Evolutionary conservation across 176 grass and related monocot species (phyloP).

Genomic region (Aegilops longissima): DNA sequence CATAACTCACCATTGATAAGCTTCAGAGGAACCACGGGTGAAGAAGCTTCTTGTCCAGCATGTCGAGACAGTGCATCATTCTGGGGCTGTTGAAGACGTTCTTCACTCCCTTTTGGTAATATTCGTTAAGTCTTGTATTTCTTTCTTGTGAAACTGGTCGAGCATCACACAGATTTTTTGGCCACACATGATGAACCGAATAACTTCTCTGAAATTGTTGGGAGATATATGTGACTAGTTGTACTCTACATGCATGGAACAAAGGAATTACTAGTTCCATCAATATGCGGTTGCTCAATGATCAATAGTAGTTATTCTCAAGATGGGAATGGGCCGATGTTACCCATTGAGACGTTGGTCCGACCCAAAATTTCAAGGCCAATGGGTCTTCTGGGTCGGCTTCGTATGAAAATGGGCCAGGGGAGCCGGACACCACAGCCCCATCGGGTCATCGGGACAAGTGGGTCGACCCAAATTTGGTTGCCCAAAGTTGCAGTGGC

Average conservation of each 20-base stretch:
- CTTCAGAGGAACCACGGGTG: slow-evolving; percentile 45
- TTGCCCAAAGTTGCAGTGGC: no score
- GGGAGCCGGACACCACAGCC: no score
- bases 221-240: background rate
- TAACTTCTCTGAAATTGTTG: background rate
- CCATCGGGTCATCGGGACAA: no score
- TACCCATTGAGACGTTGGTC: no score
- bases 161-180: background rate
- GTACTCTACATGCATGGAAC: background rate
- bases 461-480: no score
- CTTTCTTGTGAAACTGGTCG: background rate
- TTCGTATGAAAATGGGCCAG: no score
- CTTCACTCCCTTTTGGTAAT: slow-evolving; percentile 77
- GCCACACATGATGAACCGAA: background rate
- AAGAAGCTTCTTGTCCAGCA: slow-evolving; percentile 87
- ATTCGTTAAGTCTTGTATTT: background rate
- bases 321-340: no score
- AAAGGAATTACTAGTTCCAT: background rate
- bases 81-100: slow-evolving; percentile 58
- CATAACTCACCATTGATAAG: background rate
- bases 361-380: no score
- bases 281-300: background rate
- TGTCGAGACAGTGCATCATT: slow-evolving; percentile 61
- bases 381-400: no score
- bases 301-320: background rate